Evolutionary conservation across 345 rosid species (phyloP).

Genomic region (Citrus trifoliata): DNA sequence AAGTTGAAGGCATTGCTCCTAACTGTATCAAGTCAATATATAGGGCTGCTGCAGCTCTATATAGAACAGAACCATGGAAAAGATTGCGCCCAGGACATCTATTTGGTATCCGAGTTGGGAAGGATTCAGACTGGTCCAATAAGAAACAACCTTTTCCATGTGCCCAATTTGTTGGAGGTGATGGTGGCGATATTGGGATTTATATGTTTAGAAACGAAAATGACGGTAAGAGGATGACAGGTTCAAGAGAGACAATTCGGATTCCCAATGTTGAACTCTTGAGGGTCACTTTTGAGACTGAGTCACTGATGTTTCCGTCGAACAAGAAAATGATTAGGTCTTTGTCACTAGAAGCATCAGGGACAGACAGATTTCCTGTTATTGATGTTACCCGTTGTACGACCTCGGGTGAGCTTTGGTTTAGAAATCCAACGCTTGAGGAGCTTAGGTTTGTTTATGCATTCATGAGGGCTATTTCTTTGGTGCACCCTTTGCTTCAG

Average conservation of each 20-base stretch:
- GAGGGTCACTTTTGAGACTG: slow-evolving; percentile 53
- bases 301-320: slow-evolving; percentile 54
- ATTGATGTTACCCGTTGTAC: slow-evolving; percentile 53
- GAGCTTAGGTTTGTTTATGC: slow-evolving; percentile 67
- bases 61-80: slow-evolving; percentile 75
- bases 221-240: slow-evolving; percentile 56
- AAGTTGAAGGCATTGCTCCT: slow-evolving; percentile 51
- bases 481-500: slow-evolving; percentile 59
- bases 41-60: slow-evolving; percentile 62
- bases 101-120: slow-evolving; percentile 60
- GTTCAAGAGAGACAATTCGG: slow-evolving; percentile 47
- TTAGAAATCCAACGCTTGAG: slow-evolving; percentile 58
- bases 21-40: slow-evolving; percentile 45
- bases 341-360: slow-evolving; percentile 52
- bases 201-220: slow-evolving; percentile 47
- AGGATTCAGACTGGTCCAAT: slow-evolving; percentile 63
- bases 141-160: slow-evolving; percentile 63
- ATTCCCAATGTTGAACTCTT: slow-evolving; percentile 61
- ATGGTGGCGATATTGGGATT: slow-evolving; percentile 66
- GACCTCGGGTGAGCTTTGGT: slow-evolving; percentile 45
- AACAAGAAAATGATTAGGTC: slow-evolving; percentile 60
- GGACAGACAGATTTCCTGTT: slow-evolving; percentile 58
- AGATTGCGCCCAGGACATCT: slow-evolving; percentile 55
- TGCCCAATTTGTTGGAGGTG: slow-evolving; percentile 65
- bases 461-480: slow-evolving; percentile 50